Evolutionary conservation across 2,329 filamentous ascomycete genomes (phyloP), one percentile per base, ranked within the genome.

Genomic region (Exophiala viscosa): DNA sequence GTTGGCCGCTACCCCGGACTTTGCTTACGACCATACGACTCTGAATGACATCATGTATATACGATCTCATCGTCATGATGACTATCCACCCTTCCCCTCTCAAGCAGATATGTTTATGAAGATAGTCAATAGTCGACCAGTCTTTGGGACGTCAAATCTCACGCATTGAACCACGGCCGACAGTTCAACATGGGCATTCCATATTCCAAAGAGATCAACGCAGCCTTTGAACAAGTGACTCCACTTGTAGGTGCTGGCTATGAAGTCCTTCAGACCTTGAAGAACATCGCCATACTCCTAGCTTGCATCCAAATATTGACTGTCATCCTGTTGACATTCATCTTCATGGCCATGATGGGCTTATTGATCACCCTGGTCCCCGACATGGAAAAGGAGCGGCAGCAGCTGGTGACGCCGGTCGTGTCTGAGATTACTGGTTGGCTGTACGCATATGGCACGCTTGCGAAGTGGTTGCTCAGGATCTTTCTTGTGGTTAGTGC

Each of bases 381-480:
- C 1, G 75, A 78, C 56, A 57, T 78, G 14, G 71, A 73, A 44
- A 61, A 62, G 10, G 75, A 79, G 56, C 57, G 75, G 5, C 53
- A 64, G 43, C 52, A 57, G 0, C 53, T 77, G 3, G 69, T 78
- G 2, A 78, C 75, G 5, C 76, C 76, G 0, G 60, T 65, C 17
- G 56, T 77, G 39, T 60, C 57, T 36, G 70, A 65, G 62, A 54
- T 71, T 13, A 62, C 65, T 5, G 50, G 55, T 38, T 55, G 54
- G 50, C 34, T 57, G 11, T 44, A 55, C 28, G 31, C 45, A 5
- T 59, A 53, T 48, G 57, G 59, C 9, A 73, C 67, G 17, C 63
- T 70, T 34, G 78, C 79, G 53, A 89, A 88, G 64, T 92, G 88
- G 88, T 48, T 80, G 20, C 83, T 91, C 54, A 81, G 87, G 1